Conservation (phyloP, 352 stramenopile genomes). For the Blastocystis sp. region DNA sequence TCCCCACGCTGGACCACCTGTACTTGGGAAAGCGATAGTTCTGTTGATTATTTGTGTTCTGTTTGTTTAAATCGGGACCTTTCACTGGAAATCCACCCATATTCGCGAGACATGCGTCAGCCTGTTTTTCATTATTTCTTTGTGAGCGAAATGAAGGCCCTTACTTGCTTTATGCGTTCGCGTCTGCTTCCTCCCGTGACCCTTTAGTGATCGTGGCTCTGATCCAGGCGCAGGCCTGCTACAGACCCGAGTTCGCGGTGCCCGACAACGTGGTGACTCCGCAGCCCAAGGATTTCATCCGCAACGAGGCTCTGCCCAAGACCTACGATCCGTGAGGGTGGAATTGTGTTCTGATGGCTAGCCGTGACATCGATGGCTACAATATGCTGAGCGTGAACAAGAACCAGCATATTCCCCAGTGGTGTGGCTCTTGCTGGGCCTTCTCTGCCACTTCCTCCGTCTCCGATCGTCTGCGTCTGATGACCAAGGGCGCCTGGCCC, state of each 20-base stretch:
- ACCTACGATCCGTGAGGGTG: constrained; percentile 77
- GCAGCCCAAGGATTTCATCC: constrained; percentile 78
- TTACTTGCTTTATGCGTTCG: constrained; percentile 6
- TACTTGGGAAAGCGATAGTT: background rate
- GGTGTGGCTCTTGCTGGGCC: constrained; percentile 83
- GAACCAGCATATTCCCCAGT: constrained; percentile 95
- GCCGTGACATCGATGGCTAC: constrained; percentile 84
- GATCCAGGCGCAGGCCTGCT: constrained; percentile 17
- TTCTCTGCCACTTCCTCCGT: constrained; percentile 75
- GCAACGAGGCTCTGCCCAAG: constrained; percentile 81
- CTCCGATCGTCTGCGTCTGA: constrained; percentile 73
- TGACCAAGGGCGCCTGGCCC: constrained; percentile 70
- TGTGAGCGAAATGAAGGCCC: constrained; percentile 46
- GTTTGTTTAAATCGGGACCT: constrained; percentile 19
- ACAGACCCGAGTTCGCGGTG: constrained; percentile 32
- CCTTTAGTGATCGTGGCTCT: constrained; percentile 32
- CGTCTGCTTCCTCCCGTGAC: background rate
- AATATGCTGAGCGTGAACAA: constrained; percentile 91
- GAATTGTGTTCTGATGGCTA: background rate
- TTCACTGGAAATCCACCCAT: background rate
- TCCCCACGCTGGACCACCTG: background rate
- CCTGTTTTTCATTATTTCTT: constrained; percentile 9
- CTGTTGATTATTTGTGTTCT: constrained; percentile 19
- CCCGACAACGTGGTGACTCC: constrained; percentile 71
- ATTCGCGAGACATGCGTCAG: constrained; percentile 1